phyloP scores from a whole-genome alignment of 176 grass and related monocot genomes.

The Canna indica region DNA sequence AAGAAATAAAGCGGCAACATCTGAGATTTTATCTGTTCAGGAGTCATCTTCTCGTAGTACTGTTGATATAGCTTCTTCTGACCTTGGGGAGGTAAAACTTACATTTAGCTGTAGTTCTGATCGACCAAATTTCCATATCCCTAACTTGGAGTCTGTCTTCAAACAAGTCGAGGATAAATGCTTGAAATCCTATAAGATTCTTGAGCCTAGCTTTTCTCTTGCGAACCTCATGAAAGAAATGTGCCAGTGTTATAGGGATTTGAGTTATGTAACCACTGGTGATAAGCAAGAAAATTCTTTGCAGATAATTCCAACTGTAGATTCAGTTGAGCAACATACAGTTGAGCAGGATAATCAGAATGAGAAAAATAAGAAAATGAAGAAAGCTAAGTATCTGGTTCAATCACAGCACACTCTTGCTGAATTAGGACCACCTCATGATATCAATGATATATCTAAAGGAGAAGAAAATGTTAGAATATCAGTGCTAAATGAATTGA shows the following conservation, averaged over 20 bases:
- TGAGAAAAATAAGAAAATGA: constrained; percentile 13
- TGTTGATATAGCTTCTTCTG: constrained; percentile 55
- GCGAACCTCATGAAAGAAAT: constrained; percentile 56
- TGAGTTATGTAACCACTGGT: constrained; percentile 32
- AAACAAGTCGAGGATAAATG: constrained; percentile 51
- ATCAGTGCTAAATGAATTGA: constrained; percentile 57
- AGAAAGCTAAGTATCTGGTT: constrained; percentile 11
- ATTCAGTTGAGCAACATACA: constrained; percentile 18
- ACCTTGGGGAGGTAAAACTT: constrained; percentile 54
- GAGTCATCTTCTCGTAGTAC: constrained; percentile 28
- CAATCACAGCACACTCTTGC: constrained; percentile 29
- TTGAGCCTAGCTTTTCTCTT: constrained; percentile 53
- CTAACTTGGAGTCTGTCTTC: constrained; percentile 41
- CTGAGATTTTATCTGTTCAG: constrained; percentile 16
- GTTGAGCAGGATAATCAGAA: constrained; percentile 9
- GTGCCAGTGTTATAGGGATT: constrained; percentile 41
- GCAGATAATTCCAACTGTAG: constrained; percentile 27
- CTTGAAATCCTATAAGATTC: constrained; percentile 41
- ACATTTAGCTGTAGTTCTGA: constrained; percentile 33
- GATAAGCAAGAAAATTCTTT: constrained; percentile 24
- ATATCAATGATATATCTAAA: constrained; percentile 61
- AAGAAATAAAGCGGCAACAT: constrained; percentile 14
- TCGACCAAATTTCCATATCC: constrained; percentile 31
- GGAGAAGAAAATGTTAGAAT: constrained; percentile 52
- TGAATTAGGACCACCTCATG: constrained; percentile 34